Evolutionary conservation across 2,329 filamentous ascomycete species (phyloP), one percentile per base, ranked within the genome.

Genomic region (Neoscytalidium dimidiatum): DNA sequence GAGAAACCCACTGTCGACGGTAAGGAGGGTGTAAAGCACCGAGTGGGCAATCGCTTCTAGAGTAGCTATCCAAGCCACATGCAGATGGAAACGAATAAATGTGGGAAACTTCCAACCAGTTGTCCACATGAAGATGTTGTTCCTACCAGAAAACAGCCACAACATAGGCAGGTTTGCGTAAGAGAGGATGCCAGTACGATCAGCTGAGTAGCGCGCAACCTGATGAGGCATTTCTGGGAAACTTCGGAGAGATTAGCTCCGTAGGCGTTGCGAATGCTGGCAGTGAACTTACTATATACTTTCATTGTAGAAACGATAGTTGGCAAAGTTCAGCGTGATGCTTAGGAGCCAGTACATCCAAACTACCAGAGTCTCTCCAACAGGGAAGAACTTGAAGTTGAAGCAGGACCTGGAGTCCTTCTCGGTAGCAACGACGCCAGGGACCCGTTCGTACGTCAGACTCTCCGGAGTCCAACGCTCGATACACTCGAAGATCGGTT

Each of bases 91-190:
- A 43, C 86, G 82, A 68, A 86, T 90, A 70, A 87, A 91, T 0
- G 86, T 87, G 1, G 83, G 82, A 72, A 89, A 90, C 8, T 85
- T 86, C 88, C 89, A 91, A 0, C 88, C 88, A 0, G 89, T 91
- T 0, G 87, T 71, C 86, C 86, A 89, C 65, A 90, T 78, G 14
- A 90, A 80, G 0, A 88, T 70, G 61, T 91, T 90, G 67, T 91
- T 92, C 9, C 89, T 81, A 71, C 86, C 85, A 0, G 85, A 86
- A 68, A 91, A 91, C 0, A 91, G 73, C 87, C 88, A 90, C 0
- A 91, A 76, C 4, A 62, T 38, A 4, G 58, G 58, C 3, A 62
- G 17, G 8, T 62, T 62, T 7, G 58, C 44, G 11, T 49, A 62
- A 0, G 58, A 49, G 11, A 62, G 29, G 8, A 62, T 51, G 6